These are phyloP conservation scores for Alternaria conjuncta DNA, from an alignment of 2,329 filamentous ascomycete genomes.

Conservation along the genomic window DNA sequence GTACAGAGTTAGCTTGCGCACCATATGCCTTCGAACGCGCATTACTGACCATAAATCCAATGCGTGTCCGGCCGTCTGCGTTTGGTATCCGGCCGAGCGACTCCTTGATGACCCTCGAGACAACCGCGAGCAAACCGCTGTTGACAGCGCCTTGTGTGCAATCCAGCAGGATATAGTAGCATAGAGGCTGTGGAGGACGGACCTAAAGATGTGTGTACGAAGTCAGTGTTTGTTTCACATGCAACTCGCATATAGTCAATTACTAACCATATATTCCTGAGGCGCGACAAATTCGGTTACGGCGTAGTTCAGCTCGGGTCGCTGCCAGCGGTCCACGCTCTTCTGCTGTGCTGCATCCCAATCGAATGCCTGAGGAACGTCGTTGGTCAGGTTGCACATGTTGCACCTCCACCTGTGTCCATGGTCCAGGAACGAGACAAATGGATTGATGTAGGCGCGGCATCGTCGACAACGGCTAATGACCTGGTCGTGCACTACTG, in stretches of 20 bases:
- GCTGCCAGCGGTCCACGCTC: conserved; percentile 88
- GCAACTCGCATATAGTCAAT: no score
- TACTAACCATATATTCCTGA: conserved; percentile 91
- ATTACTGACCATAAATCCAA: conserved; percentile 77
- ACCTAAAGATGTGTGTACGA: conserved; percentile 48
- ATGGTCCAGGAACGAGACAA: conserved; percentile 91
- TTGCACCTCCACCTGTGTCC: conserved; percentile 99
- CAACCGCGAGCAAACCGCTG: conserved; percentile 82
- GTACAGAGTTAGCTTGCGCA: neutral
- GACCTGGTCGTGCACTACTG: conserved; percentile 93
- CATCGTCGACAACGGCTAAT: conserved; percentile 96
- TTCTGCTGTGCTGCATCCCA: conserved; percentile 95
- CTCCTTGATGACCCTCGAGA: conserved; percentile 90
- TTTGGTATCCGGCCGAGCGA: conserved; percentile 98
- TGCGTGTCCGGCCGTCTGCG: conserved; percentile 86
- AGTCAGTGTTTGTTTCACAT: neutral
- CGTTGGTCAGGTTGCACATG: conserved; percentile 99
- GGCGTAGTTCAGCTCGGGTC: conserved; percentile 92
- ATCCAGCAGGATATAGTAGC: conserved; percentile 37
- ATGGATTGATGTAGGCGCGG: conserved; percentile 93
- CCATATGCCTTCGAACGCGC: neutral
- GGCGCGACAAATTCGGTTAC: conserved; percentile 97
- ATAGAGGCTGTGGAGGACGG: conserved; percentile 82
- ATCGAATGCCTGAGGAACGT: conserved; percentile 98
- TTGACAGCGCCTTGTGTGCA: conserved; percentile 72